phyloP scores from a whole-genome alignment of 1,284 basidiomycete genomes.

The Cutaneotrichosporon dermatis region DNA sequence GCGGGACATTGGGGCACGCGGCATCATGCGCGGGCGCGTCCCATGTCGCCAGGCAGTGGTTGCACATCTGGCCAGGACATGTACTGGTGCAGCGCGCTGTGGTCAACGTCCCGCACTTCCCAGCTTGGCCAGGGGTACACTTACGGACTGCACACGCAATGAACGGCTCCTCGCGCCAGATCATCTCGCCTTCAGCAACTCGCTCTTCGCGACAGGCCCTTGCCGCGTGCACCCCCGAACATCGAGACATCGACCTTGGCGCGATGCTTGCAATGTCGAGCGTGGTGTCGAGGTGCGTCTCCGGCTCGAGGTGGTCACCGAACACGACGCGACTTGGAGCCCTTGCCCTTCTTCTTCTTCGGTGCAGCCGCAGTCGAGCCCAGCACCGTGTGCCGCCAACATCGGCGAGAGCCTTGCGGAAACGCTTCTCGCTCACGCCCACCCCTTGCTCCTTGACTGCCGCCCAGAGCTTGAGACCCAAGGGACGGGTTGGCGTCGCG shows the following conservation, averaged over 20 bases:
- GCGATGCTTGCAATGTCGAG: constrained; percentile 63
- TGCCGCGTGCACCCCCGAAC: constrained; percentile 70
- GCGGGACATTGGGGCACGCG: constrained; percentile 45
- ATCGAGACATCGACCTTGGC: constrained; percentile 60
- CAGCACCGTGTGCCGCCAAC: constrained; percentile 4
- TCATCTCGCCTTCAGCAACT: constrained; percentile 64
- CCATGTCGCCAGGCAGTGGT: constrained; percentile 37
- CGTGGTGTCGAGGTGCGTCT: constrained; percentile 62
- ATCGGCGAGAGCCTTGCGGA: constrained; percentile 57
- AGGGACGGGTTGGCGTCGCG: constrained; percentile 59
- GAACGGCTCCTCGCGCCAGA: constrained; percentile 70
- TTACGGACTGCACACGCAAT: constrained; percentile 44
- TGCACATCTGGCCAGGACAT: constrained; percentile 32
- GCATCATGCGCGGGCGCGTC: constrained; percentile 24
- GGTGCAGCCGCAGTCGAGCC: constrained; percentile 13
- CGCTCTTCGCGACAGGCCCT: constrained; percentile 69
- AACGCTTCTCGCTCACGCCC: constrained; percentile 76
- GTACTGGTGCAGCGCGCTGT: constrained; percentile 25
- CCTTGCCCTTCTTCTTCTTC: constrained; percentile 19
- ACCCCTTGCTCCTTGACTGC: constrained; percentile 59
- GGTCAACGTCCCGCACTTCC: too few species aligned
- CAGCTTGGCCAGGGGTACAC: constrained; percentile 11
- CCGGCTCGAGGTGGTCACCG: constrained; percentile 52
- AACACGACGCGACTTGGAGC: constrained; percentile 16
- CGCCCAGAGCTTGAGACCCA: constrained; percentile 65